phyloP scores from a whole-genome alignment of 2,329 filamentous ascomycete genomes.

The Botryotinia narcissicola region DNA sequence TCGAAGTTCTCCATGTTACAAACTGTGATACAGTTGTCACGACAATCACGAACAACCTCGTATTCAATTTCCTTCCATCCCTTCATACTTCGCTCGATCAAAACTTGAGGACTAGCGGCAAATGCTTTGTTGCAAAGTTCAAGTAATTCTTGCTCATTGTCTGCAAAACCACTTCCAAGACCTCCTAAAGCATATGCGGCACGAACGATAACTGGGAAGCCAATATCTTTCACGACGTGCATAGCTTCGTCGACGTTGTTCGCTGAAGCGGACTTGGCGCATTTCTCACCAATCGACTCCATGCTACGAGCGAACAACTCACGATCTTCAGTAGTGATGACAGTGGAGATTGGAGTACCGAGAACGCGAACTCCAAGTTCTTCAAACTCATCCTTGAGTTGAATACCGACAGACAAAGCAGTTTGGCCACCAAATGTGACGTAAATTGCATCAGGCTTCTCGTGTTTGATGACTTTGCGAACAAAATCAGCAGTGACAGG shows the following conservation, averaged over 20 bases:
- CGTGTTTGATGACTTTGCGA: constrained; percentile 93
- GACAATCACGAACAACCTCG: constrained; percentile 93
- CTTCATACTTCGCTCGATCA: constrained; percentile 98
- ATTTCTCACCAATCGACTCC: constrained; percentile 96
- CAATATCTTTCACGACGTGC: constrained; percentile 78
- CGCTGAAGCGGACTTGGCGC: constrained; percentile 93
- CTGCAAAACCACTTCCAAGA: constrained; percentile 92
- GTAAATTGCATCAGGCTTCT: constrained; percentile 95
- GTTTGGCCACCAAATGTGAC: constrained; percentile 97
- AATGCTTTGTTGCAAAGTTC: constrained; percentile 91
- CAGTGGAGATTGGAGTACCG: constrained; percentile 72
- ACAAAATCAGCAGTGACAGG: constrained; percentile 98
- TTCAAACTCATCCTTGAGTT: constrained; percentile 75
- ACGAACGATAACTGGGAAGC: constrained; percentile 97
- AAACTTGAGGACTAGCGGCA: constrained; percentile 89
- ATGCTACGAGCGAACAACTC: constrained; percentile 94
- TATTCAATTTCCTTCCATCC: constrained; percentile 99
- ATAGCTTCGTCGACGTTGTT: constrained; percentile 88
- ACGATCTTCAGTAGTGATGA: constrained; percentile 93
- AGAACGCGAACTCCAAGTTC: constrained; percentile 55
- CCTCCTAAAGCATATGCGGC: constrained; percentile 95
- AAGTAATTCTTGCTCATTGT: constrained; percentile 88
- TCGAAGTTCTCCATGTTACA: constrained; percentile 99
- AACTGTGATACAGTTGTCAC: constrained; percentile 98
- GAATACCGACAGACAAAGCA: constrained; percentile 90